Evolutionary conservation across 768 basidiomycete genomes (phyloP), one percentile per base, ranked within the genome.

Genomic region (Agaricus subrufescens): DNA sequence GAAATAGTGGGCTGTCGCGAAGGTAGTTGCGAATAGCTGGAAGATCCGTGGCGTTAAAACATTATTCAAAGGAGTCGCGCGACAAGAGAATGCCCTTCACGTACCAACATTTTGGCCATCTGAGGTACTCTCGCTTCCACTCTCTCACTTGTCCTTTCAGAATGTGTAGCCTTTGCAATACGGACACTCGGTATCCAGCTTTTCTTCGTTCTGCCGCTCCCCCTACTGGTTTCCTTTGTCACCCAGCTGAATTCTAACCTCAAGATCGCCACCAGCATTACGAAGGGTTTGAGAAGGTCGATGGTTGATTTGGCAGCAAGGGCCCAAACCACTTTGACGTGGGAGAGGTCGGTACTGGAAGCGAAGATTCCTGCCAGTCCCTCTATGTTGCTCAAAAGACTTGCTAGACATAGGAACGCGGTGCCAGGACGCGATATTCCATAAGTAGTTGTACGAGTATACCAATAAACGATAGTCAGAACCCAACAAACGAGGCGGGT

Each of bases 401-500:
- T 19, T 5, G 12, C 25, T n/a, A 60, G 31, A 11, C 64, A 66
- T 0, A 67, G 15, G 3, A 71, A 57, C 19, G 59, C 27, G 2
- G 60, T 66, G 14, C 69, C 69, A 0, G 57, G n/a, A 11, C 65
- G 60, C 25, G 69, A 71, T 51, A 75, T 68, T 1, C 66, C 67
- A 12, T 66, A 65, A 1, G 69, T 73, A 0, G 72, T 68, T 29
- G 56, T 63, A 15, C 69, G 65, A 0, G 68, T 67, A 52, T 62
- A 72, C 71, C 72, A 74, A 50, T 74, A 74, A 46, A 65, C 54
- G 46, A 65, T 39, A 8, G 63, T 54, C 2, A 72, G 54, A 19
- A 62, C 2, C 8, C 44, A 42, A 4, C 44, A 31, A 15, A 62
- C 3, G 12, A 52, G 15, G 25, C 44, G 25, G 15, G 68, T 37